Evolutionary conservation across 768 basidiomycete genomes (phyloP).

Genomic region (Mycena maculata): DNA sequence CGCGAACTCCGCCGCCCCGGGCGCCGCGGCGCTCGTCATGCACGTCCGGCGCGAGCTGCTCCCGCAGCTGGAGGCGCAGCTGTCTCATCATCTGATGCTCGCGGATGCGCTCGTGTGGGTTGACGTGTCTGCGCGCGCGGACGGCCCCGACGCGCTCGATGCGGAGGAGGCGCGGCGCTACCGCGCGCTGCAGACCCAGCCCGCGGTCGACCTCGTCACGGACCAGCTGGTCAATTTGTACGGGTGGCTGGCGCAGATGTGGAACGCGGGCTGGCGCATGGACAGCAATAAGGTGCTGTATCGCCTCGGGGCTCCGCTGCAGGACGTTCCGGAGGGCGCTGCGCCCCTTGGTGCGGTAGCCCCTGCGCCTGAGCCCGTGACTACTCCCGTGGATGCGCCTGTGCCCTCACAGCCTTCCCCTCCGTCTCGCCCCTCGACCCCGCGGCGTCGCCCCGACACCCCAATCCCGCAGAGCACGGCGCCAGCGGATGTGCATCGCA

Average conservation of each 20-base stretch:
- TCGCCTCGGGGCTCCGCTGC: neutral
- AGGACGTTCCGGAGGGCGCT: neutral
- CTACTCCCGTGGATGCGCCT: too few species aligned
- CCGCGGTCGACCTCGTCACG: slow-evolving; percentile 2
- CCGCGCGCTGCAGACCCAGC: slow-evolving; percentile 15
- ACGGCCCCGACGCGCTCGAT: neutral
- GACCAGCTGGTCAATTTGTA: neutral
- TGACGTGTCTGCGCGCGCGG: slow-evolving; percentile 18
- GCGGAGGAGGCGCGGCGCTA: neutral
- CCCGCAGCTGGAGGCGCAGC: neutral
- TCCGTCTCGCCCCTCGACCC: neutral
- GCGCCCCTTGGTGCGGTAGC: neutral
- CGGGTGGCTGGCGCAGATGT: slow-evolving; percentile 3
- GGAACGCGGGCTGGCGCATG: slow-evolving; percentile 17
- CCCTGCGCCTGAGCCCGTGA: too few species aligned
- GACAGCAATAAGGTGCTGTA: neutral
- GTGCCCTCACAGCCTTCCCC: too few species aligned
- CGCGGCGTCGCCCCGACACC: neutral
- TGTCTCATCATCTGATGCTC: neutral
- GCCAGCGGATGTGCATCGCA: too few species aligned
- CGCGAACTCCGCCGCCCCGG: neutral
- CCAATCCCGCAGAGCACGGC: neutral
- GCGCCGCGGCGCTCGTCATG: neutral
- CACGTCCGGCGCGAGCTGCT: neutral
- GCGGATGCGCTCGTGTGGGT: slow-evolving; percentile 30